Percentiles rank a stretch among this genome's conserved stretches.
These are phyloP conservation scores for Orbilia ellipsospora DNA, from an alignment of 2,329 filamentous ascomycete genomes.

Conservation along the genomic window DNA sequence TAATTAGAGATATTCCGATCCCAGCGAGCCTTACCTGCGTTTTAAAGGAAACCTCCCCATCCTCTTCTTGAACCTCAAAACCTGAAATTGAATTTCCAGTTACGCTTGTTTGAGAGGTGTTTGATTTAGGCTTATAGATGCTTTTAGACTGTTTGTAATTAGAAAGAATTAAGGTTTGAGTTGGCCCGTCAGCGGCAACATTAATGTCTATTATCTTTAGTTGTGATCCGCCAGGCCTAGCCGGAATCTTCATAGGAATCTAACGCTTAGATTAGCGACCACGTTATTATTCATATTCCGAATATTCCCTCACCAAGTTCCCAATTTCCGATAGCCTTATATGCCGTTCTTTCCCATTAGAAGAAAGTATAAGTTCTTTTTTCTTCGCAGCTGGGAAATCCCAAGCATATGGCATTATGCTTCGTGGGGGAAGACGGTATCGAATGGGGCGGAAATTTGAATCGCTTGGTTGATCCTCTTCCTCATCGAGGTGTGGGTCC, in stretches of 20 bases:
- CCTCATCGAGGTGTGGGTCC: conserved; percentile 90
- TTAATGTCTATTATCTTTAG: conserved; percentile 96
- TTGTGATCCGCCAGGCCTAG: conserved; percentile 70
- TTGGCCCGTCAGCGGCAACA: conserved; percentile 93
- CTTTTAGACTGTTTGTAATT: conserved; percentile 95
- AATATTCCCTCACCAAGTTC: conserved; percentile 73
- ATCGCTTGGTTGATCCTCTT: conserved; percentile 79
- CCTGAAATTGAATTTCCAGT: conserved; percentile 72
- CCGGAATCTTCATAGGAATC: conserved; percentile 82
- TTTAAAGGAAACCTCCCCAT: conserved; percentile 87
- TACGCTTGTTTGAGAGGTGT: conserved; percentile 69
- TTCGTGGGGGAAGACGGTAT: conserved; percentile 89
- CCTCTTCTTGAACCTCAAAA: conserved; percentile 93
- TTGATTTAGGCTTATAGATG: conserved; percentile 78
- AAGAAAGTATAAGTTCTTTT: conserved; percentile 87
- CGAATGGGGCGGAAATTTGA: conserved; percentile 89
- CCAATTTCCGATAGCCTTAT: conserved; percentile 97
- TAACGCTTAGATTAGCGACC: background rate
- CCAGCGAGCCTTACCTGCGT: conserved; percentile 89
- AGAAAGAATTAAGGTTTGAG: conserved; percentile 90
- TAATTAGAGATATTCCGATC: conserved; percentile 92
- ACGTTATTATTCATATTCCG: background rate
- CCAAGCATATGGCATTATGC: conserved; percentile 99
- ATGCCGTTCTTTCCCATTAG: conserved; percentile 83
- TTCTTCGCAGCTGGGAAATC: conserved; percentile 98